Percentiles rank a stretch among this genome's conserved stretches.
These are phyloP conservation scores for Fraxinus nigra DNA, from an alignment of 305 asterid genomes.

Conservation along the genomic window DNA sequence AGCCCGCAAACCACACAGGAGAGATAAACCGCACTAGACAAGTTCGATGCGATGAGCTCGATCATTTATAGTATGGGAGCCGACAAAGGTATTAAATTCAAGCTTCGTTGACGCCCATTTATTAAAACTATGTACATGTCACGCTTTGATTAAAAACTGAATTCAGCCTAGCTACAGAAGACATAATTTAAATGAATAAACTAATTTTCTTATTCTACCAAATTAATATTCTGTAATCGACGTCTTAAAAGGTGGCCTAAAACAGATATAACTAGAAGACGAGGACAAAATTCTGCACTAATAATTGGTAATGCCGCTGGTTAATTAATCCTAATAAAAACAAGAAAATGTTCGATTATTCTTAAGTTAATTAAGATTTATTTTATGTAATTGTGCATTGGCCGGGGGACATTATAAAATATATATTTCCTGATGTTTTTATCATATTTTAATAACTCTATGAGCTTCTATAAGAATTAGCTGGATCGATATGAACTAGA, in stretches of 20 bases:
- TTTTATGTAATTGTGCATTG: not conserved
- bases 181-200: not conserved
- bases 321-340: constrained; percentile 10
- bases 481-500: not conserved
- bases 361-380: not conserved
- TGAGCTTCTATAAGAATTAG: not conserved
- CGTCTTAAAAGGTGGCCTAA: not conserved
- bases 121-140: not conserved
- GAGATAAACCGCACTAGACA: no score
- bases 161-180: not conserved
- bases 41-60: no score
- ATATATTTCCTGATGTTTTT: not conserved
- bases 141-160: not conserved
- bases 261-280: not conserved
- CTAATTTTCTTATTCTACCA: not conserved
- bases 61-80: not conserved
- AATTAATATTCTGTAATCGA: not conserved
- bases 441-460: not conserved
- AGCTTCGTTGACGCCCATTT: not conserved
- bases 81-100: not conserved
- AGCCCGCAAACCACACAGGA: no score
- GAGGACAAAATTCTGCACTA: not conserved
- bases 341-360: constrained; percentile 20
- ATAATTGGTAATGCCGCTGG: constrained; percentile 17
- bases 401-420: not conserved